Base-by-base conservation (phyloP, 805 yeast species). In the Sugiyamaella mastotermitis region DNA sequence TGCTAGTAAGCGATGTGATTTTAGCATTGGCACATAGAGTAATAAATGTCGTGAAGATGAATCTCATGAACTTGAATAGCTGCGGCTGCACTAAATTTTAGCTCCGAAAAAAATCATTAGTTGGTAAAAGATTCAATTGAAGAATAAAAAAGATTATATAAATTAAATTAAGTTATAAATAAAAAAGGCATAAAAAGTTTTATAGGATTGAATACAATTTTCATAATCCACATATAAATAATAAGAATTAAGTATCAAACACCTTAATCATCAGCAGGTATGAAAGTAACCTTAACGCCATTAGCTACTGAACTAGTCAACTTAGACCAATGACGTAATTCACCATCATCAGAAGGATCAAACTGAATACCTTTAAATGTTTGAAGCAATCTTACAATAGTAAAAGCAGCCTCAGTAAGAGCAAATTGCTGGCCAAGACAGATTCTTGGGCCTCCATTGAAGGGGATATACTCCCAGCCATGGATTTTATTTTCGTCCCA, bases 341-440 rank as follows among this genome's bases (percentile, higher is more conserved):
- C 9, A 14, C 13, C 16, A 6, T 32, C 23, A 8, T 9, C 20
- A 16, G 14, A 20, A 24, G 27, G 37, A 4, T 5, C 21, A 10
- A 34, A 14, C 18, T 49, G 47, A 10, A 53, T 33, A 8, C 42
- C 42, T 18, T 53, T 49, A 43, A 55, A 63, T 33, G 44, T 46
- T 45, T 61, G 65, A 8, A 56, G 49, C 27, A 69, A 49, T 43
- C 72, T 60, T 4, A 60, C 63, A 18, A 70, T 44, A 1, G 65
- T 57, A 42, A 68, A 65, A 4, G 66, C 54, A 5, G 71, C 65
- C 48, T 69, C 73, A 14, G 72, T 68, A 25, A 68, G 61, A 6
- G 74, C 75, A 57, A 69, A 69, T 49, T 69, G 74, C 51, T 69
- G 75, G 17, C 74, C 75, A 37, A 69, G 52, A 46, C 74, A 69